Evolutionary conservation across 192 early-diverging fungal species (phyloP).

Genomic region (Cetraspora pellucida): DNA sequence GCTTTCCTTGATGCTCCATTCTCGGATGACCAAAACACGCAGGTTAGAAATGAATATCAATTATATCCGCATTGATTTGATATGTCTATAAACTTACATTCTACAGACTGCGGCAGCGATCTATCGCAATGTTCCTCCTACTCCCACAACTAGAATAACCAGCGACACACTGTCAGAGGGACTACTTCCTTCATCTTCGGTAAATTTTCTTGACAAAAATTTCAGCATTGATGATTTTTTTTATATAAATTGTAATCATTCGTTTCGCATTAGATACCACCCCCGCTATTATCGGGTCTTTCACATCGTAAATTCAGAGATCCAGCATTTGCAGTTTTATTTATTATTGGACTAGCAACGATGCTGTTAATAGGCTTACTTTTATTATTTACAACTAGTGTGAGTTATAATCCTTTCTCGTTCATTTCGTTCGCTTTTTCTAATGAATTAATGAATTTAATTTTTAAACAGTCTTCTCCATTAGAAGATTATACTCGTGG

Average conservation of each 20-base stretch:
- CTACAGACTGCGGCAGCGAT: slow-evolving; percentile 55
- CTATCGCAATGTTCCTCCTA: slow-evolving; percentile 52
- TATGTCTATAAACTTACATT: background rate
- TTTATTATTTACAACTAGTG: slow-evolving; percentile 54
- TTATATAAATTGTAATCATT: background rate
- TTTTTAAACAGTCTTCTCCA: background rate
- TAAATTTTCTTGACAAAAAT: slow-evolving; percentile 29
- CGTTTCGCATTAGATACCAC: slow-evolving; percentile 19
- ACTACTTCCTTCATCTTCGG: slow-evolving; percentile 49
- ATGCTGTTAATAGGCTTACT: slow-evolving; percentile 50
- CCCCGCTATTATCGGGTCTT: background rate
- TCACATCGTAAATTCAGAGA: slow-evolving; percentile 52
- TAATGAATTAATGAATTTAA: background rate
- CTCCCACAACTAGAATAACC: slow-evolving; percentile 32
- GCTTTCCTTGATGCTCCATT: background rate
- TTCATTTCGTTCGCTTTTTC: background rate
- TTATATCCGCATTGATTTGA: background rate
- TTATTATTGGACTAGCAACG: slow-evolving; percentile 37
- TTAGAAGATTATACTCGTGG: background rate
- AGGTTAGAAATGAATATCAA: background rate
- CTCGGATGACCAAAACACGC: background rate
- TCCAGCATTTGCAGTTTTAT: slow-evolving; percentile 52
- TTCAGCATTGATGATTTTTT: background rate
- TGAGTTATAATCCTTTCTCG: slow-evolving; percentile 33
- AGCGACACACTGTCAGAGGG: slow-evolving; percentile 50